Percentiles rank a stretch among this genome's conserved stretches.
Conservation (phyloP, 2,329 filamentous ascomycete species). For the Colletotrichum sp. region DNA sequence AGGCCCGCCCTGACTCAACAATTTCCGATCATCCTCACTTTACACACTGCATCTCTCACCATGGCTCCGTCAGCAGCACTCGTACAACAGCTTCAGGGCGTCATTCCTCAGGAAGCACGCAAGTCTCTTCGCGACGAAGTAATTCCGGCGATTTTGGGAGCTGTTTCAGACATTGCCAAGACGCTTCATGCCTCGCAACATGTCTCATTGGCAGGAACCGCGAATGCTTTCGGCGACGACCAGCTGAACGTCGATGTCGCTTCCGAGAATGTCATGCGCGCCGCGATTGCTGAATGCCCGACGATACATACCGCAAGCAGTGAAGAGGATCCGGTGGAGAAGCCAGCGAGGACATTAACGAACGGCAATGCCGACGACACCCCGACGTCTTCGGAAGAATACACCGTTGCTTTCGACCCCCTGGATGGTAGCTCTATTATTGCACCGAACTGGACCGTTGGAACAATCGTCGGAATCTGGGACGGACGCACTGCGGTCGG, state of each 20-base stretch:
- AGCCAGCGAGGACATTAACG: slow-evolving; percentile 1
- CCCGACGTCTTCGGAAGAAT: slow-evolving; percentile 42
- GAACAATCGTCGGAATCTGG: slow-evolving; percentile 67
- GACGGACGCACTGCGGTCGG: slow-evolving; percentile 50
- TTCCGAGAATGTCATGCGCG: slow-evolving; percentile 54
- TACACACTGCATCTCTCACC: neutral
- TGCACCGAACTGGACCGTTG: slow-evolving; percentile 62
- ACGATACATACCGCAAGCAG: slow-evolving; percentile 58
- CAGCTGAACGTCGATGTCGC: slow-evolving; percentile 64
- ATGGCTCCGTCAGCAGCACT: slow-evolving; percentile 7
- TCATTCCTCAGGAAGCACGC: slow-evolving; percentile 26
- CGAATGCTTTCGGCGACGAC: slow-evolving; percentile 64
- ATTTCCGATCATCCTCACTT: neutral
- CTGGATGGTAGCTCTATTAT: slow-evolving; percentile 69
- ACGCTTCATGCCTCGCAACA: slow-evolving; percentile 49
- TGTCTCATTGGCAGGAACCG: slow-evolving; percentile 52
- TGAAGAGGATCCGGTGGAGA: slow-evolving; percentile 65
- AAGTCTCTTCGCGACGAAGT: slow-evolving; percentile 47
- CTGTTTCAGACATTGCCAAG: slow-evolving; percentile 49
- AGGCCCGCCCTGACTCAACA: slow-evolving; percentile 7
- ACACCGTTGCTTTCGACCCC: slow-evolving; percentile 68
- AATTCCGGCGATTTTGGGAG: slow-evolving; percentile 52
- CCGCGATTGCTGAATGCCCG: slow-evolving; percentile 46
- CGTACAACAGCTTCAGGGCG: slow-evolving; percentile 23
- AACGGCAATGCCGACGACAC: neutral